Evolutionary conservation across 257 asterid genomes (phyloP), one percentile per base, ranked within the genome.

Genomic region (Solanum chmielewskii): DNA sequence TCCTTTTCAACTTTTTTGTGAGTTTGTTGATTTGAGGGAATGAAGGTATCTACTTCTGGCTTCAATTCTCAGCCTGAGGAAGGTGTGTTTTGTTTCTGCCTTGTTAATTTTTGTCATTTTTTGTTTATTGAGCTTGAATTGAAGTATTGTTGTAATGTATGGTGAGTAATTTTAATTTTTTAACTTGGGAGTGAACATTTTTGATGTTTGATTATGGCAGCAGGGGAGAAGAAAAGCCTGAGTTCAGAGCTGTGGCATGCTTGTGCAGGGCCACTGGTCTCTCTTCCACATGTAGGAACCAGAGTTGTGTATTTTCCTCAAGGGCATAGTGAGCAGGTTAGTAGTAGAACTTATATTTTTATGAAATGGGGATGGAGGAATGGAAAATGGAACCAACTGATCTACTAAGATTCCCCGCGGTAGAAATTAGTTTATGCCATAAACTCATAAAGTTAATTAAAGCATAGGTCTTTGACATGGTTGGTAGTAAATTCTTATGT

Each of bases 191-290:
- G 41, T 78, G 37, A 49, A 18, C 14, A 9, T 9, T 85, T 60
- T 84, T 85, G 62, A 62, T 73, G 86, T 75, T 64, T 45, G 78
- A 3, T 47, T 42, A 90, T 69, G 64, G 83, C 83, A 59, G 85
- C 83, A 93, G 99, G 95, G 87, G 97, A 93, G 92, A 95, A 93
- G 92, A 96, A 95, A 91, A 93, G 98, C 95, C 91, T 96, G 94
- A 96, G 95, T 90, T 94, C 99, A 42, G 99, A 96, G 95, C 95
- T 96, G 42, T 96, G 99, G 99, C 99, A 96, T 87, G 99, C 98
- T 1, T 96, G 99, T 83, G 99, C 99, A 13, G 99, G 99, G 69
- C 99, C 99, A 15, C 89, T 96, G 81, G 97, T 96, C 83, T 95
- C 99, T 9, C 98, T 96, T 85, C 99, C 99, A 5, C 94, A 90